Evolutionary conservation across 2,329 filamentous ascomycete species (phyloP).

Genomic region (Clarireedia sp.): DNA sequence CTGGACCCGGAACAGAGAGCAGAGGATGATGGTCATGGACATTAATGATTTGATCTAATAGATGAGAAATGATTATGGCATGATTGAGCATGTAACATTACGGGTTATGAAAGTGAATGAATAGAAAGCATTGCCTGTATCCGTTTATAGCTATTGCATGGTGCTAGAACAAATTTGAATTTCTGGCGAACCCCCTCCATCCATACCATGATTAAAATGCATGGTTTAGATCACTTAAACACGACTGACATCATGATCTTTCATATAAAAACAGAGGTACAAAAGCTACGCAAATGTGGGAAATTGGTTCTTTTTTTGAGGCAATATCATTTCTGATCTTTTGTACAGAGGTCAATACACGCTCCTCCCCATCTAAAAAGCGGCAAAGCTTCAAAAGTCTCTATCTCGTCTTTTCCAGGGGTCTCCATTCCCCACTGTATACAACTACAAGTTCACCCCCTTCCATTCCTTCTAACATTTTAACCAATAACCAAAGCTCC

Average conservation of each 20-base stretch:
- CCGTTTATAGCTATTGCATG: neutral
- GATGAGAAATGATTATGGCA: constrained; percentile 9
- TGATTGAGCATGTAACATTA: constrained; percentile 10
- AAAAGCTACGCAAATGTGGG: neutral
- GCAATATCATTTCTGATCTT: constrained; percentile 10
- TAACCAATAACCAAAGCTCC: constrained; percentile 90
- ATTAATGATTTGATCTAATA: constrained; percentile 42
- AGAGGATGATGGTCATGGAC: constrained; percentile 78
- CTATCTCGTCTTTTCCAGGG: neutral
- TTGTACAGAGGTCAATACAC: constrained; percentile 18
- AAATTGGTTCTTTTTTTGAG: neutral
- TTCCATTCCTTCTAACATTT: constrained; percentile 20
- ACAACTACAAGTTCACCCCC: constrained; percentile 7
- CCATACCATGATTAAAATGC: too few relatives aligned
- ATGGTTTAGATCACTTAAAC: neutral
- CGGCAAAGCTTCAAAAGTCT: constrained; percentile 30
- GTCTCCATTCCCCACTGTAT: constrained; percentile 5
- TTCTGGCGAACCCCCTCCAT: neutral
- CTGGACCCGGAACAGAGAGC: constrained; percentile 80
- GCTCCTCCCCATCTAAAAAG: constrained; percentile 29
- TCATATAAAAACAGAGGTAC: too few relatives aligned
- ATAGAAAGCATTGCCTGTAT: constrained; percentile 7
- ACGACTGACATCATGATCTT: neutral
- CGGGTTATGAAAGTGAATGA: constrained; percentile 6
- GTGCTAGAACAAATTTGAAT: too few relatives aligned